Evolutionary conservation across 768 basidiomycete genomes (phyloP), one percentile per base, ranked within the genome.

Genomic region (Tephrocybe sp.): DNA sequence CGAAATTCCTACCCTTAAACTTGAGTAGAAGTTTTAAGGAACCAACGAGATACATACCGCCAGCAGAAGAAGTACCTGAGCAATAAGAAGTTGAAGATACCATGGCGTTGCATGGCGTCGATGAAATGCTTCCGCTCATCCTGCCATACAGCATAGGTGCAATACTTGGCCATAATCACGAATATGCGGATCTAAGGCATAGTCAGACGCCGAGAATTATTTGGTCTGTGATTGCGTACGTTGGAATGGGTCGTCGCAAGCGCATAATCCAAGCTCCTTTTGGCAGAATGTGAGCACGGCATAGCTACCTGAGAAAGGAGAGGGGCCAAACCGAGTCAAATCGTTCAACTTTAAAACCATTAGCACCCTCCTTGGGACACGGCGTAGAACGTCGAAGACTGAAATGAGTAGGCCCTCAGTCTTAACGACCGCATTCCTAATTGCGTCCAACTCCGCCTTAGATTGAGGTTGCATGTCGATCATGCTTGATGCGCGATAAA

Each of bases 341-440:
- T 93, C 94, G 56, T 95, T 97, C 59, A 91, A 63, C 63, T 90
- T 94, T 56, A 93, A 67, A 34, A 89, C 84, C 90, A 91, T 91
- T 38, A 92, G 65, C 12, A 92, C 87, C 56, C 86, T 76, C 59
- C 92, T 75, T 2, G 97, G 97, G 3, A 98, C 83, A 24, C 86
- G 79, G 41, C 97, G 76, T 20, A 99, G 70, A 36, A 99, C 83
- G 63, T 91, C 86, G 58, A 99, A 90, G 39, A 99, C 86, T 8
- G 88, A 90, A 20, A 85, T 60, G 15, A 99, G 74, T 26, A 98
- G 58, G 0, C 93, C 95, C 57, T 97, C 94, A 41, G 80, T 75
- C 58, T 85, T 78, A 49, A 92, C 74, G 51, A 98, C 89, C 3
- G 94, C 93, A 48, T 81, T 80, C 40, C 94, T 77, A 56, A 98